Base-by-base conservation (phyloP, 1,284 basidiomycete genomes). In the Rugosomyces carneus region DNA sequence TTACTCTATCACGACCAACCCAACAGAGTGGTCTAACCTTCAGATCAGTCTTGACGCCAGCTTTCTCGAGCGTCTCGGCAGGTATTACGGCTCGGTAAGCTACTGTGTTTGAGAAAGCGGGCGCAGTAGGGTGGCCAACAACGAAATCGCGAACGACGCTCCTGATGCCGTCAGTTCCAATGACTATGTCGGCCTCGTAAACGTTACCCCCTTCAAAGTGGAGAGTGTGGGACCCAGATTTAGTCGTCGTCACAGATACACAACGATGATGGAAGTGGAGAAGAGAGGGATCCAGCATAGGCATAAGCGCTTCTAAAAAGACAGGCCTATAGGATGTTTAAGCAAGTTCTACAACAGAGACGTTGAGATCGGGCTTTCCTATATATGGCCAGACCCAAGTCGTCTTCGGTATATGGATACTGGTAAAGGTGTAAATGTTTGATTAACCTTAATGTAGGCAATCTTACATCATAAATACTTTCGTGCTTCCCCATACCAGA, bases 161-260 rank as follows among this genome's bases (percentile, higher is more conserved):
- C 54, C 65, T 72, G 45, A 80, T 70, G 0, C 78, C 78, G 52
- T 80, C 78, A 1, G 75, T 71, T 9, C 75, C 76, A 42, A 80
- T 64, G 18, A 80, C 66, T 7, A 80, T 55, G 47, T 80, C 76
- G 3, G 76, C 61, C 51, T 71, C 68, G 48, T 71, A 60, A 0
- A 61, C 64, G 9, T 70, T 69, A 3, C 72, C 71, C 51, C 78
- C 75, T 4, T 68, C 49, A 51, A 79, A 79, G 20, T 34, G 31
- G 1, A 78, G 52, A 13, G 59, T 44, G 7, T 66, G 56, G 5
- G 53, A 59, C 5, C 60, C 59, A 5, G 61, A 59, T 23, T 55
- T 46, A 2, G 59, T 37, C 19, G 52, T 46, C n/a, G 61, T 52
- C 31, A 75, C 55, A 7, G 62, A 62, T n/a, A 59, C 61, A 54